Percentiles rank a stretch among this genome's conserved stretches.
Conservation (phyloP, 2,329 filamentous ascomycete species). For the Cladosporium sp. region DNA sequence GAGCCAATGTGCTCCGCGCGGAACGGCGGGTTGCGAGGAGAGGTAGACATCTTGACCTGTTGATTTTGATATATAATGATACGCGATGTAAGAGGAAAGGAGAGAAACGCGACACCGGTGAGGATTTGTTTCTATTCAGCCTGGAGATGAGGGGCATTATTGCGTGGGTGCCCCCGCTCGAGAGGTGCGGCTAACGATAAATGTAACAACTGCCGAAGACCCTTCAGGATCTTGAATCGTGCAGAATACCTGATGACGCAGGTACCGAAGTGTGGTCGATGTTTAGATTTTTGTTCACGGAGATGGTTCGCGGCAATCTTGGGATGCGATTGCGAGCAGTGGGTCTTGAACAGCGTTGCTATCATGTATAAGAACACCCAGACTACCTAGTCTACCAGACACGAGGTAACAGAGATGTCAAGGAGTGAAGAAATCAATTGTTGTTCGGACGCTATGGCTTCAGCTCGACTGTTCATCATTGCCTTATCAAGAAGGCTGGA, state of each 20-base stretch:
- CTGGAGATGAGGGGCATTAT: slow-evolving; percentile 7
- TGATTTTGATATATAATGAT: background rate
- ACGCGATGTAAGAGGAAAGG: background rate
- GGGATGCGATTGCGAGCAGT: too few relatives aligned
- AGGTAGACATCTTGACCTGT: slow-evolving; percentile 23
- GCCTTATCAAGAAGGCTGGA: too few relatives aligned
- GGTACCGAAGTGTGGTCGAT: background rate
- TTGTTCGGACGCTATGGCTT: too few relatives aligned
- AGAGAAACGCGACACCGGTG: too few relatives aligned
- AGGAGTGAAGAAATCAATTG: too few relatives aligned
- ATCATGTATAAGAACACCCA: too few relatives aligned
- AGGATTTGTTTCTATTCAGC: background rate
- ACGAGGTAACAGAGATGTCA: too few relatives aligned
- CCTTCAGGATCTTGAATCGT: background rate
- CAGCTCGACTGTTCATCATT: too few relatives aligned
- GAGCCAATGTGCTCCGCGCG: slow-evolving; percentile 70
- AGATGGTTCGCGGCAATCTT: too few relatives aligned
- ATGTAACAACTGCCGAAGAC: background rate
- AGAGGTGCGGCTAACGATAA: background rate
- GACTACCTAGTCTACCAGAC: too few relatives aligned
- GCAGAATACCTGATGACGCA: background rate
- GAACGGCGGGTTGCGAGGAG: slow-evolving; percentile 53
- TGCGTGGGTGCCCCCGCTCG: background rate
- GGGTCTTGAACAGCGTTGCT: too few relatives aligned
- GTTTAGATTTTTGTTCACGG: too few relatives aligned